A percentile compares a stretch with the other conserved stretches of the same genome.
Evolutionary conservation across 1,139 yeast genomes (phyloP).

Genomic region (Citeromyces hawaiiensis): DNA sequence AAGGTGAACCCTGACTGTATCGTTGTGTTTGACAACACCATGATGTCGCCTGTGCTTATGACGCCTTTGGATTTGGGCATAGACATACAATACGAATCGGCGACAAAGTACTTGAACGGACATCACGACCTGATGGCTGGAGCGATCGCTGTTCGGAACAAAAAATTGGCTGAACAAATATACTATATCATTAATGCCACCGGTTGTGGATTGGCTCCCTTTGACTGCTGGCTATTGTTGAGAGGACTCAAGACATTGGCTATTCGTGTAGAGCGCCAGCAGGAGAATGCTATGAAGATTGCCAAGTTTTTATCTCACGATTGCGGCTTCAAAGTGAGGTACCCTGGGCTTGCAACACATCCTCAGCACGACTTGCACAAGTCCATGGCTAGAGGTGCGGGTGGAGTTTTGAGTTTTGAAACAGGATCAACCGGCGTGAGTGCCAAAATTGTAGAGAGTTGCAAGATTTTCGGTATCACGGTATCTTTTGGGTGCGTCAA

Average conservation of each 20-base stretch:
- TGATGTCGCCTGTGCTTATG: slow-evolving; percentile 87
- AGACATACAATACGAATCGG: slow-evolving; percentile 86
- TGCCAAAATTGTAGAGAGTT: slow-evolving; percentile 65
- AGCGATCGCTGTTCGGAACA: slow-evolving; percentile 56
- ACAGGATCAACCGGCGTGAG: slow-evolving; percentile 62
- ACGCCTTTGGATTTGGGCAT: slow-evolving; percentile 77
- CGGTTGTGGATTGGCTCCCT: slow-evolving; percentile 85
- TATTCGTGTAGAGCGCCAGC: slow-evolving; percentile 78
- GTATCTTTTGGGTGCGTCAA: slow-evolving; percentile 93
- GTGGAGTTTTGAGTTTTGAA: slow-evolving; percentile 82
- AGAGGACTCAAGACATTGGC: slow-evolving; percentile 83
- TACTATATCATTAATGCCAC: slow-evolving; percentile 77
- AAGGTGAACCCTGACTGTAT: slow-evolving; percentile 49
- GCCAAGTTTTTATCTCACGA: slow-evolving; percentile 53
- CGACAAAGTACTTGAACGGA: slow-evolving; percentile 84
- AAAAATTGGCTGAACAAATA: slow-evolving; percentile 51
- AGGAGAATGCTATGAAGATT: slow-evolving; percentile 57
- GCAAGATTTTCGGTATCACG: slow-evolving; percentile 71
- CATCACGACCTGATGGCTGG: slow-evolving; percentile 98
- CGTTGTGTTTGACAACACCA: slow-evolving; percentile 86
- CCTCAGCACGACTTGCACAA: slow-evolving; percentile 73
- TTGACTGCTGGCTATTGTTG: slow-evolving; percentile 78
- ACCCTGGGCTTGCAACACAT: slow-evolving; percentile 72
- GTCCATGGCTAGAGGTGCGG: slow-evolving; percentile 72
- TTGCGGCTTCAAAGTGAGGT: slow-evolving; percentile 58